These are phyloP conservation scores for Penicillium sp. DNA, from an alignment of 2,329 filamentous ascomycete species.

Conservation along the genomic window DNA sequence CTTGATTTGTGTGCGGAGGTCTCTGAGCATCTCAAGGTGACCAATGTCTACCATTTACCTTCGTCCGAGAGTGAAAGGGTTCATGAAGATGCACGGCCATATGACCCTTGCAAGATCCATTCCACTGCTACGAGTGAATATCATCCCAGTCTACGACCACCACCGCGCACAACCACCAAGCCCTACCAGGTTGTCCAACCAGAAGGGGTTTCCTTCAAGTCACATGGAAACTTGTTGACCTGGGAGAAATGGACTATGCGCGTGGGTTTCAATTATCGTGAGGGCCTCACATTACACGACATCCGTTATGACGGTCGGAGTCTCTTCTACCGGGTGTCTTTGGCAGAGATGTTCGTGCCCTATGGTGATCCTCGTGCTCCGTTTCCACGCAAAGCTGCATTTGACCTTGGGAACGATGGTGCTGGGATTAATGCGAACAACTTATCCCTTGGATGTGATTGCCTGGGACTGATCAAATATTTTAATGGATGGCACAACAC, in stretches of 20 bases:
- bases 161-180: conserved; percentile 36
- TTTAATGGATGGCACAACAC: conserved; percentile 43
- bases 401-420: conserved; percentile 46
- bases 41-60: conserved; percentile 51
- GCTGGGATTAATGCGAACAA: conserved; percentile 47
- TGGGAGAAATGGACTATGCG: conserved; percentile 49
- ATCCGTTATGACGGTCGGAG: conserved; percentile 40
- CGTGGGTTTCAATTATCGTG: conserved; percentile 47
- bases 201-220: conserved; percentile 35
- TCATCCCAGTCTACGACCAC: conserved; percentile 31
- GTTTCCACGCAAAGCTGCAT: conserved; percentile 45
- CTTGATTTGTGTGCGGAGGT: conserved; percentile 54
- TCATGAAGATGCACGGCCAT: conserved; percentile 36
- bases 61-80: conserved; percentile 42
- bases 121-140: conserved; percentile 33
- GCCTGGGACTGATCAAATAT: conserved; percentile 46
- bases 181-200: conserved; percentile 40
- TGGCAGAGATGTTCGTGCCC: conserved; percentile 48
- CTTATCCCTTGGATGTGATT: conserved; percentile 43
- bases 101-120: conserved; percentile 43
- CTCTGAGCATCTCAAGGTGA: conserved; percentile 50
- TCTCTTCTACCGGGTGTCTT: conserved; percentile 43
- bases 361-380: conserved; percentile 45
- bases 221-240: conserved; percentile 27
- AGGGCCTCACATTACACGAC: conserved; percentile 45